Percentiles rank a stretch among this genome's conserved stretches.
phyloP scores from a whole-genome alignment of 768 basidiomycete genomes.

The Amylocystis lapponica region DNA sequence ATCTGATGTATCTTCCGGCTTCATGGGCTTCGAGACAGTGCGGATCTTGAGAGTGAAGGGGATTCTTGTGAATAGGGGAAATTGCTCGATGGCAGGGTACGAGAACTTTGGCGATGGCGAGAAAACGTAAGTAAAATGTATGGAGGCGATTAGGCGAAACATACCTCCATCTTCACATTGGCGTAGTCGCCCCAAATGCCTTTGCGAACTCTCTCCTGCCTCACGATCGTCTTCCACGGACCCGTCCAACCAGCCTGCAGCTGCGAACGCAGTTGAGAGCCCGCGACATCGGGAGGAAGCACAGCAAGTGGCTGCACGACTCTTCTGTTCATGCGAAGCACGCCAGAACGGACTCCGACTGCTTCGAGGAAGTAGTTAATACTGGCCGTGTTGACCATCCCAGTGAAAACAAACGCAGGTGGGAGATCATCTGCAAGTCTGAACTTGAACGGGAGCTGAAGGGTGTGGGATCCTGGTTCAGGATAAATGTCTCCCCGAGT shows the following conservation, averaged over 20 bases:
- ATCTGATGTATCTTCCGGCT: constrained; percentile 8
- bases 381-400: neutral
- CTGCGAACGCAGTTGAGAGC: neutral
- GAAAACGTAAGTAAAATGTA: too few relatives aligned
- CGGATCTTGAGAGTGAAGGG: constrained; percentile 16
- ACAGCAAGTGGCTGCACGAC: constrained; percentile 6
- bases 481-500: constrained; percentile 2
- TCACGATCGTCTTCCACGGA: neutral
- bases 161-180: constrained; percentile 8
- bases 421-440: constrained; percentile 5
- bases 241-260: neutral
- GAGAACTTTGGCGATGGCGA: too few relatives aligned
- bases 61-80: constrained; percentile 17
- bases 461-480: constrained; percentile 4
- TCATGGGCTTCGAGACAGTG: constrained; percentile 12
- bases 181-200: constrained; percentile 10
- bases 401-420: constrained; percentile 5
- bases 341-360: constrained; percentile 10
- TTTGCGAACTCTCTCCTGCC: constrained; percentile 3
- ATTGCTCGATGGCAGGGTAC: constrained; percentile 4
- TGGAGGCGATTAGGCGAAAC: too few relatives aligned
- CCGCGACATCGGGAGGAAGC: constrained; percentile 1
- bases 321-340: neutral
- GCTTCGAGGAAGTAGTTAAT: constrained; percentile 10
- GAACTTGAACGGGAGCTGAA: constrained; percentile 11